Base-by-base conservation (phyloP, 805 yeast species). In the Candida qinlingensis region DNA sequence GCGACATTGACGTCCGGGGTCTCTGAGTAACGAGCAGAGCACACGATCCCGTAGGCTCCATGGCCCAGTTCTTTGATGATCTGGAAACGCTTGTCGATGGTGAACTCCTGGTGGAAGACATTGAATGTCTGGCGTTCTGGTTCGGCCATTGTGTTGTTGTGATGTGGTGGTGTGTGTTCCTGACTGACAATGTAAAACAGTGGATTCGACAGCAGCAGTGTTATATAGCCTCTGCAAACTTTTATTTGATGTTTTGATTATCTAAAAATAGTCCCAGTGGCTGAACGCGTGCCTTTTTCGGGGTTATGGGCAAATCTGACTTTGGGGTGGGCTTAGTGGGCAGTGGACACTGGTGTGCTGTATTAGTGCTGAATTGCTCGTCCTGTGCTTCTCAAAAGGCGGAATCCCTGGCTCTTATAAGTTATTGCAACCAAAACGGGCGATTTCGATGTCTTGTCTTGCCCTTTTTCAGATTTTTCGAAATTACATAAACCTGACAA, bases 11-110 rank as follows among this genome's bases (percentile, higher is more conserved):
- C 91, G 41, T 85, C 92, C 5, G 78, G 78, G 1, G 80, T 73
- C 47, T 81, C 87, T 4, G 80, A 75, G 65, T 90, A 91, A 57
- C 83, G 80, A 13, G 99, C 99, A 1, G 96, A 86, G 62, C 97
- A 92, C 6, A 94, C 99, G 4, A 92, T 84, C 39, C 99, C 99
- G 62, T 94, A 94, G 1, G 99, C 98, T 10, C 99, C 99, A 59
- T 94, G 97, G 5, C 99, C 99, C 37, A 94, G 77, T 58, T 94
- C 98, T 61, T 91, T 87, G 50, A 89, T 88, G 57, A 94, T 77
- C 62, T 89, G 87, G 65, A 92, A 89, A 46, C 97, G 73, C 55
- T 80, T 81, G 66, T 94, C 98, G 49, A 94, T 91, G 39, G 91
- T 80, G 66, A 94, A 94, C 63, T 89, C 96, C 69, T 94, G 99